These are phyloP conservation scores for Linnemannia schmuckeri DNA, from an alignment of 192 early-diverging fungal genomes.

Conservation along the genomic window DNA sequence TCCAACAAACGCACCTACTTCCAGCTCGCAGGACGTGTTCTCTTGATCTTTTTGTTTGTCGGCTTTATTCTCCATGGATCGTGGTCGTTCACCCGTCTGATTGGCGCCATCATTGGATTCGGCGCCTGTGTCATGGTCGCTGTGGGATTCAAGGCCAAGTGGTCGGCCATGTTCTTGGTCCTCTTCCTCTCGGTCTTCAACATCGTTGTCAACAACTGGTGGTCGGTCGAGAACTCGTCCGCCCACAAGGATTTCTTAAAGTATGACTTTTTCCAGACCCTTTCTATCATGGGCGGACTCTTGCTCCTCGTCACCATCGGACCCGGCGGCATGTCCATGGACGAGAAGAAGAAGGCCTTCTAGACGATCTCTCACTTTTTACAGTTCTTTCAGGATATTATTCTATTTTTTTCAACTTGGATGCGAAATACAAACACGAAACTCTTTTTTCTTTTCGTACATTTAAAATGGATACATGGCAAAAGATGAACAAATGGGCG, in stretches of 20 bases:
- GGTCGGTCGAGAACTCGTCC: conserved; percentile 84
- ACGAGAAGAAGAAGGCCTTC: conserved; percentile 96
- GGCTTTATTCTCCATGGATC: conserved; percentile 7
- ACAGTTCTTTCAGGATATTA: not conserved
- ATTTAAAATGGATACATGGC: not conserved
- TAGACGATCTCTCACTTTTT: conserved; percentile 53
- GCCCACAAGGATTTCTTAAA: conserved; percentile 90
- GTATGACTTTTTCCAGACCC: conserved; percentile 98
- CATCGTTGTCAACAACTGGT: conserved; percentile 96
- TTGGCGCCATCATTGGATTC: conserved; percentile 80
- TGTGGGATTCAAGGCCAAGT: conserved; percentile 97
- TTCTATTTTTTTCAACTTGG: not conserved
- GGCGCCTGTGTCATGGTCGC: conserved; percentile 96
- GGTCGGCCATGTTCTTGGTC: conserved; percentile 92
- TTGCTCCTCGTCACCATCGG: conserved; percentile 92
- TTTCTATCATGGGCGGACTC: conserved; percentile 95
- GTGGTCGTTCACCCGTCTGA: conserved; percentile 57
- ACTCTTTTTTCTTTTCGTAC: not conserved
- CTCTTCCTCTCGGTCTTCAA: conserved; percentile 89
- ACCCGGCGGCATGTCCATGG: conserved; percentile 89
- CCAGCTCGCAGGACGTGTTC: conserved; percentile 70
- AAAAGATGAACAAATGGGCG: not conserved
- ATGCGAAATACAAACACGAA: not conserved
- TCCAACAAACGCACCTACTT: conserved; percentile 87
- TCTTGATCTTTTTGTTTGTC: conserved; percentile 66